Evolutionary conservation across 495 filamentous ascomycete genomes (phyloP), one percentile per base, ranked within the genome.

Genomic region (Daldinia loculata): DNA sequence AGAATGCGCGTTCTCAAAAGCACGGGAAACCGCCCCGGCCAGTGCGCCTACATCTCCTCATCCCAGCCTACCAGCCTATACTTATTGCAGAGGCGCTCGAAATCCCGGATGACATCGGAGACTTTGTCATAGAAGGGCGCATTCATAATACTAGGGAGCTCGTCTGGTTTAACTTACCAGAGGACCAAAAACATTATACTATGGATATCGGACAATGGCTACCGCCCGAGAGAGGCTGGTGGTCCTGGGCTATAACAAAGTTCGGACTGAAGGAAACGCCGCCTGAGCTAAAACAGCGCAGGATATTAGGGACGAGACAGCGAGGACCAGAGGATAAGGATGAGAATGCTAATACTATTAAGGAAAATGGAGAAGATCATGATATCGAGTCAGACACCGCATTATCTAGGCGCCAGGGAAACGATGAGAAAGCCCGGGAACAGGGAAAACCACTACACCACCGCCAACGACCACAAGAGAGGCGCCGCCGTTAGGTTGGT

Each of bases 121-220:
- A 57, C 34, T 57, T 57, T 14, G 55, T 57, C 30, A 57, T 57
- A 19, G 55, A 57, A 15, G 55, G 55, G 30, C 55, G 55, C 55
- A 57, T 57, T 22, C 30, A 57, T 15, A 57, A 34, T 7, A 57
- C 30, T 8, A 39, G 19, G 34, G 55, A 57, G 22, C 34, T 57
- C 3, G 55, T 57, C 32, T 57, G 55, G 55, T 38, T 57, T 34
- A 57, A 57, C 55, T 38, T 57, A 24, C 55, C 55, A 4, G 32
- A 36, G 9, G 55, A 57, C 17, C 55, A 57, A 24, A 57, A 22
- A 9, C 55, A 57, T 22, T 27, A 57, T n/a, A 38, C 34, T 4
- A 34, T 38, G 55, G 55, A 57, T 38, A 57, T 57, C 22, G 55
- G 55, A 3, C 55, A 57, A 14, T 57, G 30, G 17, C 0, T 57